A percentile compares a stretch with the other conserved stretches of the same genome.
Conservation (phyloP, 2,329 filamentous ascomycete genomes). For the Aspergillus brasiliensis region DNA sequence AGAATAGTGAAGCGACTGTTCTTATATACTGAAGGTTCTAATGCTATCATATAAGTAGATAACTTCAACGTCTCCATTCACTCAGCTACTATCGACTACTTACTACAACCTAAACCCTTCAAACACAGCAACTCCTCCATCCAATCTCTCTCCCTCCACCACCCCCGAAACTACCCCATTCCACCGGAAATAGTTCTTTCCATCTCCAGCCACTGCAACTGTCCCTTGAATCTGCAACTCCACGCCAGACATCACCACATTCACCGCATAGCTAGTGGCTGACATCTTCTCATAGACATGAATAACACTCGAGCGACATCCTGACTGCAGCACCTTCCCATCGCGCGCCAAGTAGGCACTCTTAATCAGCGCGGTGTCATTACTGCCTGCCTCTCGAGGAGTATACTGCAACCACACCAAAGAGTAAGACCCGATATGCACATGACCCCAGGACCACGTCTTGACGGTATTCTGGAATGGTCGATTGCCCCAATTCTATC, state of each 20-base stretch:
- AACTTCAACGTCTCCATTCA: background rate
- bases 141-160: background rate
- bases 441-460: conserved; percentile 51
- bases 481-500: conserved; percentile 47
- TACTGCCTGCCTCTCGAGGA: conserved; percentile 11
- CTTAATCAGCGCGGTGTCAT: conserved; percentile 23
- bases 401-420: conserved; percentile 49
- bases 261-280: conserved; percentile 16
- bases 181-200: conserved; percentile 24
- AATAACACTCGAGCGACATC: conserved; percentile 25
- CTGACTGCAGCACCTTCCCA: conserved; percentile 27
- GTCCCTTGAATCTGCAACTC: conserved; percentile 16
- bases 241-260: conserved; percentile 12
- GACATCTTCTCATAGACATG: conserved; percentile 10
- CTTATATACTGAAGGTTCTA: background rate
- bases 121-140: conserved; percentile 25
- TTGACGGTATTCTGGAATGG: conserved; percentile 30
- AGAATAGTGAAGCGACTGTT: too few relatives aligned
- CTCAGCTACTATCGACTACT: background rate
- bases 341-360: conserved; percentile 36
- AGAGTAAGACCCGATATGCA: conserved; percentile 44
- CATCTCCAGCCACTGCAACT: conserved; percentile 16
- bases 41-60: too few relatives aligned
- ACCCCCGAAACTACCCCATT: conserved; percentile 22
- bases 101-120: conserved; percentile 25